phyloP scores from a whole-genome alignment of 169 alveolate genomes.

The Miamiensis avidus region DNA sequence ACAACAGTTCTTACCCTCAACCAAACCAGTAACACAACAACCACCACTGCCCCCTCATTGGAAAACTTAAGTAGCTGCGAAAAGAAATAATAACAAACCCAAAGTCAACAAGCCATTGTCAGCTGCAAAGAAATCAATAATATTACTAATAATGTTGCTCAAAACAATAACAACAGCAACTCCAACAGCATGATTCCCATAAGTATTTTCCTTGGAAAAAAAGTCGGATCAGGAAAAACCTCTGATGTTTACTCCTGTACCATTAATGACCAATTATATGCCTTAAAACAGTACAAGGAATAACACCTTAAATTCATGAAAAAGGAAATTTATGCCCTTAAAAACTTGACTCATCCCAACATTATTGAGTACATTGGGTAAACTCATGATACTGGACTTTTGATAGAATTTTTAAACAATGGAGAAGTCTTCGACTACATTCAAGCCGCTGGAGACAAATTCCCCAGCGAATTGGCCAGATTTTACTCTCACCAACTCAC shows the following conservation, averaged over 20 bases:
- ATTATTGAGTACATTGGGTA: neutral
- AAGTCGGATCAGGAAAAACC: neutral
- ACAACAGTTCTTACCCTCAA: too few relatives aligned
- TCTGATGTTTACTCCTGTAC: neutral
- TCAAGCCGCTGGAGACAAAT: conserved; percentile 1
- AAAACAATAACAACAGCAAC: too few relatives aligned
- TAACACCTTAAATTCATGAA: neutral
- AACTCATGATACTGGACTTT: neutral
- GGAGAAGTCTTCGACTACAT: conserved; percentile 18
- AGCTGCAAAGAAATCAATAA: too few relatives aligned
- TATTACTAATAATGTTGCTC: too few relatives aligned
- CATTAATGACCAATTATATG: neutral
- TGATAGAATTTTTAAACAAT: neutral
- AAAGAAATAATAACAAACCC: too few relatives aligned
- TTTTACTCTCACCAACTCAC: conserved; percentile 9
- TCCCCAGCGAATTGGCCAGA: conserved; percentile 9
- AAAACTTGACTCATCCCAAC: neutral
- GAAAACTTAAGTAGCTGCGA: too few relatives aligned
- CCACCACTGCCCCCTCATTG: too few relatives aligned
- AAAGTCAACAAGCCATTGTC: too few relatives aligned
- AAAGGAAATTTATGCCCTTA: neutral
- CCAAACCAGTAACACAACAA: too few relatives aligned
- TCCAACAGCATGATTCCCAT: too few relatives aligned
- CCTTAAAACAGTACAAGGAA: neutral
- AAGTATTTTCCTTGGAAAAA: neutral